Conservation (phyloP, 176 grass and related monocot species). For the sorghum (Sorghum bicolor) region DNA sequence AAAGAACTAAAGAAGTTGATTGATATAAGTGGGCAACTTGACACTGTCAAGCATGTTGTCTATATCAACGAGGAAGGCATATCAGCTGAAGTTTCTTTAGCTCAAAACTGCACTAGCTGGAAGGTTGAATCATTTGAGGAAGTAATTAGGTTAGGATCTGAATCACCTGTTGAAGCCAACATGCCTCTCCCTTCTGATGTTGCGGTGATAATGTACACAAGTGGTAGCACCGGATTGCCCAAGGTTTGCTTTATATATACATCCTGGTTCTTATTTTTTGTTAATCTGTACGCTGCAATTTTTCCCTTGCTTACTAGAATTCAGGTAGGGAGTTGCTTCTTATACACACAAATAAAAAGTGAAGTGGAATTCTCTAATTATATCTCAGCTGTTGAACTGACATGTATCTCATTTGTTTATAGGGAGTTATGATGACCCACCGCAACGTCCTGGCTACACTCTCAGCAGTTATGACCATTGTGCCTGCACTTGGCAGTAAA, state of each 20-base stretch:
- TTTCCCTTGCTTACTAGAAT: not conserved
- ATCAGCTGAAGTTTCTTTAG: conserved; percentile 60
- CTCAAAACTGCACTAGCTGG: conserved; percentile 66
- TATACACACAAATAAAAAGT: not conserved
- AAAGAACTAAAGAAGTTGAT: conserved; percentile 95
- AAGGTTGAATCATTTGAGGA: conserved; percentile 56
- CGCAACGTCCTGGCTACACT: conserved; percentile 78
- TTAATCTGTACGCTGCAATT: conserved; percentile 4
- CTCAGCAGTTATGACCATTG: conserved; percentile 90
- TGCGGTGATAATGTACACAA: conserved; percentile 98
- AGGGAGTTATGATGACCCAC: conserved; percentile 99
- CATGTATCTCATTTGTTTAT: conserved; percentile 28
- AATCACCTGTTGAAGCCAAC: conserved; percentile 61
- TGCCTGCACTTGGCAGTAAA: conserved; percentile 67
- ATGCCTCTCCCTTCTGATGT: conserved; percentile 68
- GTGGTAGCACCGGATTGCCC: conserved; percentile 91
- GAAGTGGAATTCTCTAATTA: not conserved
- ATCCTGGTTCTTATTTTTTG: not conserved
- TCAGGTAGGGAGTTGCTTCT: not conserved
- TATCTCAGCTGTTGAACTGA: conserved; percentile 18
- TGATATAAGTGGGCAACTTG: conserved; percentile 77
- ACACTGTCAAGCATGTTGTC: conserved; percentile 69
- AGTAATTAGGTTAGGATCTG: conserved; percentile 61
- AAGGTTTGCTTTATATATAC: conserved; percentile 61
- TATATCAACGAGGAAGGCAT: conserved; percentile 82